Evolutionary conservation across 73 alveolate species (phyloP), one percentile per base, ranked within the genome.

Genomic region (Tetrahymena thermophila): DNA sequence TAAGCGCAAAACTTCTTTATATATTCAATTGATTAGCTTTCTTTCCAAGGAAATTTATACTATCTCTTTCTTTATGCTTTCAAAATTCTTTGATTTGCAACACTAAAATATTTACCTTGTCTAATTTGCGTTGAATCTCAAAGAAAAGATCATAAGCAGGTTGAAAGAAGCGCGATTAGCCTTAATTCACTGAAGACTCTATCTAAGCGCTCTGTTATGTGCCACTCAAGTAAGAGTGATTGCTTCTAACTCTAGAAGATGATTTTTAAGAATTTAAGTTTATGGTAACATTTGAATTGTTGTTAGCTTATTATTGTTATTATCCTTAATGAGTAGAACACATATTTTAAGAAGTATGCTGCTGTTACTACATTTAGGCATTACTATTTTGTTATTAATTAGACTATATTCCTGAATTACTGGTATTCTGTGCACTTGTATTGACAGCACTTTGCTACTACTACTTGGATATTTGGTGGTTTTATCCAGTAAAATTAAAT

Each of bases 91-190:
- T 40, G 44, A 40, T 40, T 40, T 40, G 15, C 44, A 71, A 31
- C 17, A 71, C 17, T 15, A 28, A 71, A 71, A 71, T 25, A 71
- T 71, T 71, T 71, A 71, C 89, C 89, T 71, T 71, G 89, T 71
- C 89, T 71, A 71, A 71, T 71, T 71, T 71, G 89, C 89, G 35
- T 71, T 71, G 37, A 10, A 71, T 71, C 11, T 71, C 89, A 71
- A 71, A 25, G 89, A 71, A 71, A 71, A 71, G 89, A 71, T 71
- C 89, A 71, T 71, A 71, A n/a, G 89, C 89, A 71, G 89, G 89
- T 19, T 71, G 40, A n/a, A 71, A 71, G n/a, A 71, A 71, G 89
- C 89, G 89, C 25, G 89, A 71, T 25, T 4, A 71, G 89, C 40
- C 25, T 71, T 71, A 34, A 13, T 31, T 71, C 4, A 71, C 35